phyloP scores from a whole-genome alignment of 345 rosid species.

The Moringa oleifera region DNA sequence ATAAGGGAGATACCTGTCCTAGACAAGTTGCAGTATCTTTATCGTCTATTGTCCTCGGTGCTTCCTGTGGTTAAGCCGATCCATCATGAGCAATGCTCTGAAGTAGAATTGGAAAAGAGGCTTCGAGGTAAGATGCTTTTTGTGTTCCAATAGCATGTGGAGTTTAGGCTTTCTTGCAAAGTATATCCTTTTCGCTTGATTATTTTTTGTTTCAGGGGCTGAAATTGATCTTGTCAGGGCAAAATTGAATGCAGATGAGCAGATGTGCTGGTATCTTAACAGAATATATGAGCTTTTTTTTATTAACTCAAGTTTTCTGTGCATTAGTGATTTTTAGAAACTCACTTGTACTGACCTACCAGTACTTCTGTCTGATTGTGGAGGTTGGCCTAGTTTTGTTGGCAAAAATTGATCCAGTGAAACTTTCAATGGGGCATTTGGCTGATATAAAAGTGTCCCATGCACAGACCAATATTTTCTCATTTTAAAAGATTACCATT shows the following conservation, averaged over 20 bases:
- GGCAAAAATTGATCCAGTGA: neutral
- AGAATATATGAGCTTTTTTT: too few relatives aligned
- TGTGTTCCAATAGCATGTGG: conserved; percentile 1
- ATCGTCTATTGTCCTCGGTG: conserved; percentile 72
- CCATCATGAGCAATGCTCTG: conserved; percentile 76
- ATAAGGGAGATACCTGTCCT: conserved; percentile 74
- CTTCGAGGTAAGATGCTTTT: conserved; percentile 56
- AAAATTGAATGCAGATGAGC: conserved; percentile 92
- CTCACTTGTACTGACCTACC: neutral
- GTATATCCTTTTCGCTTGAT: conserved; percentile 3
- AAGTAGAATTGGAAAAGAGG: conserved; percentile 79
- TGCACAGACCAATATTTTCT: too few relatives aligned
- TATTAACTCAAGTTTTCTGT: neutral
- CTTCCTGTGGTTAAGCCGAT: conserved; percentile 87
- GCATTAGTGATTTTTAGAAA: neutral
- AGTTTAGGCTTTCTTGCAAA: neutral
- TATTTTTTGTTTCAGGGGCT: conserved; percentile 45
- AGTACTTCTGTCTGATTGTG: neutral
- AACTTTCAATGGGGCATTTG: too few relatives aligned
- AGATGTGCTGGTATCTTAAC: conserved; percentile 88
- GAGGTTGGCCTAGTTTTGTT: neutral
- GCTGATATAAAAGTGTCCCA: too few relatives aligned
- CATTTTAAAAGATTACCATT: too few relatives aligned
- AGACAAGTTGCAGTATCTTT: conserved; percentile 79
- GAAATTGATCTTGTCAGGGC: conserved; percentile 71